These are phyloP conservation scores for Eucalyptus erythrocorys DNA, from an alignment of 345 rosid species.

Conservation along the genomic window DNA sequence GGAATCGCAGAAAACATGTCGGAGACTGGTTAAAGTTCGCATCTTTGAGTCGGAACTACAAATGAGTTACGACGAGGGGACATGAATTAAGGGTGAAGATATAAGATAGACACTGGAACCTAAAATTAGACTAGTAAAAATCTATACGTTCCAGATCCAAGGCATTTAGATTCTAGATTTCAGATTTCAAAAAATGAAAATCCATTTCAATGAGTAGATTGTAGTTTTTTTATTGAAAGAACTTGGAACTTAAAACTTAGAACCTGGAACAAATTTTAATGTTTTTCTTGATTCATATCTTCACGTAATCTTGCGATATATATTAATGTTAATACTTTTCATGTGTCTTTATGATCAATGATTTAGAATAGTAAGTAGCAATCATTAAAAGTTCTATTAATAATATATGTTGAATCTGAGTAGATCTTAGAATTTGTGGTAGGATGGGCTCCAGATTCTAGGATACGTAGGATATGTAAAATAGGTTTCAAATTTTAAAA, in stretches of 20 bases:
- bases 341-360: rapidly evolving
- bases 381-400: too few species aligned
- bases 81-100: not conserved
- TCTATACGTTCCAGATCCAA: too few species aligned
- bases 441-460: rapidly evolving
- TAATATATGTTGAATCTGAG: rapidly evolving
- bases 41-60: not conserved
- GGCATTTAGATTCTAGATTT: rapidly evolving
- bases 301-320: rapidly evolving
- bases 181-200: rapidly evolving
- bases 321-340: rapidly evolving
- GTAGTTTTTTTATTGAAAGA: rapidly evolving
- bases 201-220: rapidly evolving
- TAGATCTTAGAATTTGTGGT: rapidly evolving
- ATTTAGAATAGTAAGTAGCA: rapidly evolving
- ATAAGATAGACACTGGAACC: rapidly evolving
- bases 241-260: rapidly evolving
- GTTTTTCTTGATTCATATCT: rapidly evolving
- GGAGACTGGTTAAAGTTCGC: not conserved
- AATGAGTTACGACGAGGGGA: not conserved
- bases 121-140: too few species aligned
- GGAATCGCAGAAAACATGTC: not conserved
- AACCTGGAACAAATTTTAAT: rapidly evolving
- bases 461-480: rapidly evolving
- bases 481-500: rapidly evolving